A percentile compares a stretch with the other conserved stretches of the same genome.
phyloP scores from a whole-genome alignment of 2,329 filamentous ascomycete species.

The Colletotrichum acutatum region DNA sequence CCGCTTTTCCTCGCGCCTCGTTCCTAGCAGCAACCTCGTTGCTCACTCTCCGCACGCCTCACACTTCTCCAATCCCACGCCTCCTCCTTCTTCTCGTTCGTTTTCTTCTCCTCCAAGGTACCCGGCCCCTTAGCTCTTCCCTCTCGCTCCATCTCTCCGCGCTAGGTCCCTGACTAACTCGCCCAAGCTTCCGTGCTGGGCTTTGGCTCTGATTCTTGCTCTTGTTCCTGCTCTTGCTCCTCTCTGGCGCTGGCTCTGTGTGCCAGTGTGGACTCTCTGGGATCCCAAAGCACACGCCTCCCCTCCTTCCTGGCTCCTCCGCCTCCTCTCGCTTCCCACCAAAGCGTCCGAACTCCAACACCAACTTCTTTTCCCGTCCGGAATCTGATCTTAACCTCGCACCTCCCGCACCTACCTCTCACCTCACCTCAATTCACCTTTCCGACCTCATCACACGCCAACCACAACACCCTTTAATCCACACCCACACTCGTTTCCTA shows the following conservation, averaged over 20 bases:
- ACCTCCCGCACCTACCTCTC: constrained; percentile 20
- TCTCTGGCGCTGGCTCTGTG: neutral
- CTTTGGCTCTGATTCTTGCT: constrained; percentile 8
- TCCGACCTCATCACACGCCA: constrained; percentile 10
- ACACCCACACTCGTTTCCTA: constrained; percentile 33
- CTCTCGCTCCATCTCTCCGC: constrained; percentile 14
- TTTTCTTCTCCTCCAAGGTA: neutral
- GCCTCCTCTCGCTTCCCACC: constrained; percentile 25
- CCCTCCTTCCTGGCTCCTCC: constrained; percentile 10
- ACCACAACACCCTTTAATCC: constrained; percentile 6
- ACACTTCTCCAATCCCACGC: neutral
- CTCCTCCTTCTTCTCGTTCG: neutral
- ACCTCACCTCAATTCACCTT: constrained; percentile 8
- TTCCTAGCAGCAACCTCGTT: neutral
- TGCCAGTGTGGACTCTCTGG: neutral
- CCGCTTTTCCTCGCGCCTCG: neutral
- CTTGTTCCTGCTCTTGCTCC: neutral
- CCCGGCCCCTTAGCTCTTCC: constrained; percentile 12
- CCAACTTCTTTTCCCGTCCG: constrained; percentile 25
- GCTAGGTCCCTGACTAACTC: constrained; percentile 36
- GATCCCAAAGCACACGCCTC: constrained; percentile 28
- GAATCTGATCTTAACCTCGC: constrained; percentile 9
- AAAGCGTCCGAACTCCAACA: constrained; percentile 27
- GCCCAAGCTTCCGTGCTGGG: constrained; percentile 28
- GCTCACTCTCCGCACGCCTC: neutral